These are phyloP conservation scores for Chalara sp. DNA, from an alignment of 2,329 filamentous ascomycete species.

Conservation along the genomic window DNA sequence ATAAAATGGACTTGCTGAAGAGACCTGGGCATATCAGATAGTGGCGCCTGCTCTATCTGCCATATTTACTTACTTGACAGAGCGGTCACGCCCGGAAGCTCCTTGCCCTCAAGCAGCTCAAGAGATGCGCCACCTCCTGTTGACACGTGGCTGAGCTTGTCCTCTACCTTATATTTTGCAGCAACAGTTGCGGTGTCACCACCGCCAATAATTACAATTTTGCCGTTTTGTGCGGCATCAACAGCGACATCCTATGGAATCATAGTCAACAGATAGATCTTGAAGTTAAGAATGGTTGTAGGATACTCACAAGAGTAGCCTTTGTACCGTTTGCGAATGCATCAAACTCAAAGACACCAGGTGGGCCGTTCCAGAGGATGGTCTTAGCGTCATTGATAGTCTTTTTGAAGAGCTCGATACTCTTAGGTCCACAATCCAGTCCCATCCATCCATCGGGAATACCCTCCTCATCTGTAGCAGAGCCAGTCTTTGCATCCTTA, in stretches of 20 bases:
- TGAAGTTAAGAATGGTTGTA: not conserved
- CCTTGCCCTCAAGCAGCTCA: conserved; percentile 97
- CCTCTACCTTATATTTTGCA: conserved; percentile 92
- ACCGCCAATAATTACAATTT: conserved; percentile 97
- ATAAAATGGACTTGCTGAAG: conserved; percentile 21
- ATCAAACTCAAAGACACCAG: conserved; percentile 96
- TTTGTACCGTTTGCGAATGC: conserved; percentile 91
- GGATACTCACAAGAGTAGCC: conserved; percentile 54
- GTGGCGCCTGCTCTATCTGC: conserved; percentile 10
- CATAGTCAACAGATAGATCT: conserved; percentile 56
- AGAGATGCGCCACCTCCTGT: conserved; percentile 93
- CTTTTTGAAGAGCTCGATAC: conserved; percentile 78
- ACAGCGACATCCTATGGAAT: conserved; percentile 75
- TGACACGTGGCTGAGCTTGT: conserved; percentile 96
- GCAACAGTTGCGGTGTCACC: conserved; percentile 97
- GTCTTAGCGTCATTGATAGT: conserved; percentile 86
- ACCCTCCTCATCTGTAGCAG: conserved; percentile 78
- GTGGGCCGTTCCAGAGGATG: conserved; percentile 97
- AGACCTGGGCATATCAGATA: conserved; percentile 26
- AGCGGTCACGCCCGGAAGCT: conserved; percentile 85
- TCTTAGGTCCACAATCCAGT: conserved; percentile 88
- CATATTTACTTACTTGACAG: conserved; percentile 67
- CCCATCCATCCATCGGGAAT: conserved; percentile 98
- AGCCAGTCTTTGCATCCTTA: conserved; percentile 72
- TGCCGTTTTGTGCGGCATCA: conserved; percentile 69